These are phyloP conservation scores for Trichoderma pleuroti DNA, from an alignment of 2,329 filamentous ascomycete genomes.

Conservation along the genomic window DNA sequence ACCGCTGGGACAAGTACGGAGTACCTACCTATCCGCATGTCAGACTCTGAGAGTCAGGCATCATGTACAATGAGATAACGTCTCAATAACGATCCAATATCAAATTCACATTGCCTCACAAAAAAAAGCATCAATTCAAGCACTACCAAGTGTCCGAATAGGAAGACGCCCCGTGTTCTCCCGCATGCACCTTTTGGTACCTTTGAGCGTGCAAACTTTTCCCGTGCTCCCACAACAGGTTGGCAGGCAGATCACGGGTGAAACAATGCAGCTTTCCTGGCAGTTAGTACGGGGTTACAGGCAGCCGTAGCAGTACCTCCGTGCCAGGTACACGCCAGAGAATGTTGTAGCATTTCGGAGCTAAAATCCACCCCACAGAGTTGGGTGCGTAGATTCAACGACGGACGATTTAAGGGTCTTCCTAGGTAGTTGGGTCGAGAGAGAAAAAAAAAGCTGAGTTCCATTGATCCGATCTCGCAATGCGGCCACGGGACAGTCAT, in stretches of 20 bases:
- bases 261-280: background rate
- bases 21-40: background rate
- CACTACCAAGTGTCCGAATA: background rate
- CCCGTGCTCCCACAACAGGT: background rate
- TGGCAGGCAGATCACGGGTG: background rate
- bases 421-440: background rate
- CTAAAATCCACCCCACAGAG: background rate
- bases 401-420: conserved; percentile 1
- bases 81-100: background rate
- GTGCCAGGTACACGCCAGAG: background rate
- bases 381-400: background rate
- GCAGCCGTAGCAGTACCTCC: background rate
- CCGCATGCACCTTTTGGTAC: background rate
- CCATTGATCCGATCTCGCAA: conserved; percentile 17
- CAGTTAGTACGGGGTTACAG: background rate
- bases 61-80: background rate
- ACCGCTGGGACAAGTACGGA: background rate
- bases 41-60: background rate
- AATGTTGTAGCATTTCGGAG: background rate
- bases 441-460: background rate
- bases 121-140: background rate
- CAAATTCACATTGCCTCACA: background rate
- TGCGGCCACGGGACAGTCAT: background rate
- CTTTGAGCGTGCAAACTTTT: background rate
- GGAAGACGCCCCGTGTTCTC: background rate